phyloP scores from a whole-genome alignment of 1,139 yeast genomes.

The Pichia norvegensis region DNA sequence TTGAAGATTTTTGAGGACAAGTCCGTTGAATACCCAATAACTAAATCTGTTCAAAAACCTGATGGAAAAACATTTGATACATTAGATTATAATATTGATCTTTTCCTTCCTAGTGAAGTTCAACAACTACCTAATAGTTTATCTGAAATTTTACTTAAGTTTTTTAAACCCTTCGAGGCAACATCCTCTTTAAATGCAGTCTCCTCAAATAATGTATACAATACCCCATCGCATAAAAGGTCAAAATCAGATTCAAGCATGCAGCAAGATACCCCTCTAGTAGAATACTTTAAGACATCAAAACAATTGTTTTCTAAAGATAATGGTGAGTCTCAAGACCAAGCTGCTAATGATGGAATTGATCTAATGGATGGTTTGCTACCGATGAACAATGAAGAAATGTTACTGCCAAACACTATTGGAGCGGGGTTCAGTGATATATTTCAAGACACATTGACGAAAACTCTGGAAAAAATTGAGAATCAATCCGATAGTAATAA shows the following conservation, averaged over 20 bases:
- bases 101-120: conserved; percentile 38
- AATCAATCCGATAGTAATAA: neutral
- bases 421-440: conserved; percentile 40
- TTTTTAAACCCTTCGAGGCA: conserved; percentile 3
- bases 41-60: conserved; percentile 40
- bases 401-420: conserved; percentile 15
- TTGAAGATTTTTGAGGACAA: conserved; percentile 18
- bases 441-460: conserved; percentile 42
- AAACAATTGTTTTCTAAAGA: conserved; percentile 8
- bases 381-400: neutral
- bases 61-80: conserved; percentile 50
- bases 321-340: neutral
- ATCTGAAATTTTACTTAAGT: conserved; percentile 11
- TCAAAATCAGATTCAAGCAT: neutral
- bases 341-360: neutral
- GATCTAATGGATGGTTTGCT: neutral
- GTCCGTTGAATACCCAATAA: conserved; percentile 21
- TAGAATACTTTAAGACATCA: conserved; percentile 11
- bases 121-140: conserved; percentile 21
- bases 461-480: conserved; percentile 5
- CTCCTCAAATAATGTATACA: neutral
- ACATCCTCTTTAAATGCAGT: neutral
- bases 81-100: conserved; percentile 52
- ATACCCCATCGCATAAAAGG: conserved; percentile 11
- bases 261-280: conserved; percentile 11